Evolutionary conservation across 2,329 filamentous ascomycete genomes (phyloP).

Genomic region (Colletotrichum noveboracense): DNA sequence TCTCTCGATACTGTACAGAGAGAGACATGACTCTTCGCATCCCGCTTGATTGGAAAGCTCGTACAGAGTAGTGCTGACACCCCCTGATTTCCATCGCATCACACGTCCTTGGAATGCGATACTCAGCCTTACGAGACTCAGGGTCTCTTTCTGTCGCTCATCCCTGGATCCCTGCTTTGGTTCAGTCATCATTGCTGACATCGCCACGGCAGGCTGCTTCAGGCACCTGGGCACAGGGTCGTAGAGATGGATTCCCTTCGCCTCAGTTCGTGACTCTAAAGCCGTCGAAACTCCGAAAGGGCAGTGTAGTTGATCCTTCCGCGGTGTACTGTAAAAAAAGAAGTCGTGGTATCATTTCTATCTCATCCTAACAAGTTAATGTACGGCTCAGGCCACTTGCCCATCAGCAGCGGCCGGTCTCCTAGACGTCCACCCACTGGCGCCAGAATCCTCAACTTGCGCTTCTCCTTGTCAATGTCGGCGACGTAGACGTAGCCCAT

Average conservation of each 20-base stretch:
- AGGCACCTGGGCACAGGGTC: neutral
- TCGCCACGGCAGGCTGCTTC: too few species aligned
- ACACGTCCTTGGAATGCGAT: neutral
- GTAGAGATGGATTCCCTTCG: neutral
- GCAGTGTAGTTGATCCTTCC: neutral
- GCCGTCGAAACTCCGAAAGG: too few species aligned
- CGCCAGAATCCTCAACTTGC: conserved; percentile 79
- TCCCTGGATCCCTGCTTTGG: too few species aligned
- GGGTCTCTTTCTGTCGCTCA: too few species aligned
- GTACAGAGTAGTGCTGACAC: neutral
- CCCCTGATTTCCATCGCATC: neutral
- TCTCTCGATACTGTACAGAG: neutral
- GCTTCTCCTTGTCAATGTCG: conserved; percentile 85
- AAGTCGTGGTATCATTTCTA: neutral
- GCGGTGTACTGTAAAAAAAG: neutral
- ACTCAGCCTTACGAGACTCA: too few species aligned
- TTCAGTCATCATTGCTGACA: too few species aligned
- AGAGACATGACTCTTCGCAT: neutral
- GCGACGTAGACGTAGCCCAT: conserved; percentile 94
- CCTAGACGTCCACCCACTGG: conserved; percentile 85
- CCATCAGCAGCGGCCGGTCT: conserved; percentile 81
- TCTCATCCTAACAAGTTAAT: conserved; percentile 71
- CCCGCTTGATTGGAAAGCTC: neutral
- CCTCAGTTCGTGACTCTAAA: too few species aligned
- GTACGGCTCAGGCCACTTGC: conserved; percentile 84